A percentile compares a stretch with the other conserved stretches of the same genome.
These are phyloP conservation scores for Helminthosporium solani DNA, from an alignment of 2,329 filamentous ascomycete genomes.

Conservation along the genomic window DNA sequence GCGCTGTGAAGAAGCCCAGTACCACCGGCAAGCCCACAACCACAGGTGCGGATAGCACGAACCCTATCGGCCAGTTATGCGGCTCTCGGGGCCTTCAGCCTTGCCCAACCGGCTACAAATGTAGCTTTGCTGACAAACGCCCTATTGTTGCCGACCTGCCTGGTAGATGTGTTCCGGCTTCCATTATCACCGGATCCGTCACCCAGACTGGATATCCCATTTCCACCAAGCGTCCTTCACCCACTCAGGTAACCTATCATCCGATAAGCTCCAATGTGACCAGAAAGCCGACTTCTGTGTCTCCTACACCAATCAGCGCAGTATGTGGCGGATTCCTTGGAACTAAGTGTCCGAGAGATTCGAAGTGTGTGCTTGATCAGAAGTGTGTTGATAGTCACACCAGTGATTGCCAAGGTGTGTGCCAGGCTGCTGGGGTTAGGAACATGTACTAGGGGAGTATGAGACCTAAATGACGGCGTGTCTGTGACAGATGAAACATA, in stretches of 20 bases:
- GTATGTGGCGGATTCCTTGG: neutral
- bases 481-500: too few species aligned
- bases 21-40: neutral
- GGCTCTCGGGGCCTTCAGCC: neutral
- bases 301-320: neutral
- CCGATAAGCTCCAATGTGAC: neutral
- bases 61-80: neutral
- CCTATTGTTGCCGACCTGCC: neutral
- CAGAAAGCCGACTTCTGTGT: neutral
- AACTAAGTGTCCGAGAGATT: neutral
- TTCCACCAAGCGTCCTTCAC: neutral
- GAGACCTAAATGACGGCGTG: too few species aligned
- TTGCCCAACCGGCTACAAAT: conserved; percentile 1
- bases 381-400: neutral
- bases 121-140: neutral
- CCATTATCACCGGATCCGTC: neutral
- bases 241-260: neutral
- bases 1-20: neutral
- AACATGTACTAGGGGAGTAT: neutral
- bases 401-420: neutral
- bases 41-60: neutral
- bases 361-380: neutral
- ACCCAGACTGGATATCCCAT: neutral
- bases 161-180: neutral
- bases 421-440: neutral